Conservation (phyloP, 805 yeast genomes). For the Helenozyma baotianmanensis region DNA sequence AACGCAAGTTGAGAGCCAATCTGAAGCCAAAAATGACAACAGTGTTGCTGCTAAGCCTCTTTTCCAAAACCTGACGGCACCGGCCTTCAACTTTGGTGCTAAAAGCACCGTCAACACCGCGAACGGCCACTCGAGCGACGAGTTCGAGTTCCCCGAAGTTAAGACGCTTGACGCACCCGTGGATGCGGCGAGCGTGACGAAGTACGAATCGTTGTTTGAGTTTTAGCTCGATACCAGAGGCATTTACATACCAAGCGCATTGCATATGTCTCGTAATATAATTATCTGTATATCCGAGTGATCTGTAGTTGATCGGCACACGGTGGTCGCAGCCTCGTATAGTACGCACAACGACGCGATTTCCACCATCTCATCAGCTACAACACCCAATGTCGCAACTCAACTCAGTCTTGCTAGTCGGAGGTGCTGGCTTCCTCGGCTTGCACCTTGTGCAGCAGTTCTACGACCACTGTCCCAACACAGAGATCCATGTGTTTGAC, state of each 20-base stretch:
- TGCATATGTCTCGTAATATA: no score
- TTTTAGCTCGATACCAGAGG: constrained; percentile 21
- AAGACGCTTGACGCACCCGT: constrained; percentile 15
- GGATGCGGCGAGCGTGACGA: constrained; percentile 23
- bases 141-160: constrained; percentile 23
- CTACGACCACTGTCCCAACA: constrained; percentile 56
- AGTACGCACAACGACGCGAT: neutral
- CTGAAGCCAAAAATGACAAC: no score
- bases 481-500: constrained; percentile 82
- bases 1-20: no score
- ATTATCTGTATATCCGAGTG: no score
- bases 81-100: neutral
- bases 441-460: constrained; percentile 87
- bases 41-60: no score
- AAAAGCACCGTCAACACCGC: no score
- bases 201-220: constrained; percentile 23
- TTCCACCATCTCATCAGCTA: neutral
- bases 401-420: constrained; percentile 75
- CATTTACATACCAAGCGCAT: no score
- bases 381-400: constrained; percentile 10
- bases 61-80: no score
- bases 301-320: no score
- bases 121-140: constrained; percentile 1
- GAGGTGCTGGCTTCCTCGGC: constrained; percentile 95
- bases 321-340: no score